Evolutionary conservation across 305 asterid genomes (phyloP).

Genomic region (Fraxinus albicans): DNA sequence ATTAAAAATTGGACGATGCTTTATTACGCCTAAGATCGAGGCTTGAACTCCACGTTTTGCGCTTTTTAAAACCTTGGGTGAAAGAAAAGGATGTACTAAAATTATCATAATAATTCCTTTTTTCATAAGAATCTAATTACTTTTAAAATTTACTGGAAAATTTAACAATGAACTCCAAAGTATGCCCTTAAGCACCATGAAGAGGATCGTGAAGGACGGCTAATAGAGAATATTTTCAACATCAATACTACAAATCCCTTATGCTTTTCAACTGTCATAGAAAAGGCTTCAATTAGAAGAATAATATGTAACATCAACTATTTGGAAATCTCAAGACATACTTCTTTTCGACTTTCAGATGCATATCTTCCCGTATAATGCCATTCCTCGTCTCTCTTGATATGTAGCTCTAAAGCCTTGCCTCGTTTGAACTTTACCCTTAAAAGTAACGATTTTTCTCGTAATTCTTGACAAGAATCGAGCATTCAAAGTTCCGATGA

Average conservation of each 20-base stretch:
- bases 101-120: neutral
- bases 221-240: neutral
- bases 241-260: neutral
- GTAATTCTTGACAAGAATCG: neutral
- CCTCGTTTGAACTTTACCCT: neutral
- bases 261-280: neutral
- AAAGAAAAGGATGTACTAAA: neutral
- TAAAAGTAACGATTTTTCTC: neutral
- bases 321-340: neutral
- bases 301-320: neutral
- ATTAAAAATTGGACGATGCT: neutral
- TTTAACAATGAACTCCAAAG: neutral
- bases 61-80: neutral
- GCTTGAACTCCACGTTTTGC: neutral
- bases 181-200: neutral
- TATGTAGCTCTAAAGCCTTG: conserved; percentile 9
- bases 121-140: neutral
- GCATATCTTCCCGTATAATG: neutral
- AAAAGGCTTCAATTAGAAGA: neutral
- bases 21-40: neutral
- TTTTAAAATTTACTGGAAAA: no score
- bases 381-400: neutral
- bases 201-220: neutral
- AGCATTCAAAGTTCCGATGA: conserved; percentile 56
- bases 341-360: conserved; percentile 13